Percentiles rank a stretch among this genome's conserved stretches.
phyloP scores from a whole-genome alignment of 1,139 yeast genomes.

The Trichomonascaceae sp. region DNA sequence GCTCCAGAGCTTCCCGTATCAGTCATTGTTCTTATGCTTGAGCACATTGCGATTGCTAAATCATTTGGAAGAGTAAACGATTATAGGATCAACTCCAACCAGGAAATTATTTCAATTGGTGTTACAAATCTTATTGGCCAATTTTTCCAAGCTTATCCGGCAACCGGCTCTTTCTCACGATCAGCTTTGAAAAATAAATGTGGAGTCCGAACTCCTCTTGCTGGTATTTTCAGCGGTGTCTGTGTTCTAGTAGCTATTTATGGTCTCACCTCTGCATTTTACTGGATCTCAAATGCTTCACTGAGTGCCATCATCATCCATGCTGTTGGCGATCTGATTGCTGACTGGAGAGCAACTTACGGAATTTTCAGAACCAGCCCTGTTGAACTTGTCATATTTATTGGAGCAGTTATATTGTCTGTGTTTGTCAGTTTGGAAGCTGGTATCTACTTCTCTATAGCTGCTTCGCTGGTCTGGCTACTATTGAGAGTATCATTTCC shows the following conservation, averaged over 20 bases:
- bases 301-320: conserved; percentile 85
- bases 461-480: conserved; percentile 72
- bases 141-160: conserved; percentile 89
- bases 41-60: conserved; percentile 90
- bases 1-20: conserved; percentile 83
- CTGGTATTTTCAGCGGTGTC: conserved; percentile 85
- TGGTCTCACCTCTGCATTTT: conserved; percentile 75
- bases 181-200: conserved; percentile 92
- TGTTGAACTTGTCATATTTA: conserved; percentile 66
- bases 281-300: conserved; percentile 85
- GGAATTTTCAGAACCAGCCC: conserved; percentile 74
- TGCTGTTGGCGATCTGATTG: conserved; percentile 86
- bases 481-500: conserved; percentile 76
- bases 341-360: conserved; percentile 65
- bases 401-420: conserved; percentile 71
- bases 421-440: conserved; percentile 78
- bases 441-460: conserved; percentile 86
- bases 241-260: conserved; percentile 84
- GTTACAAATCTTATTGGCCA: conserved; percentile 86
- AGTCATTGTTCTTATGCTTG: conserved; percentile 71
- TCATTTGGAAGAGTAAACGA: conserved; percentile 91
- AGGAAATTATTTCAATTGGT: conserved; percentile 92
- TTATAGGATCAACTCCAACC: conserved; percentile 86
- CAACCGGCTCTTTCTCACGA: conserved; percentile 93
- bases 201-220: conserved; percentile 92